Conservation (phyloP, 1,284 basidiomycete genomes). For the Rhodotorula sp. region DNA sequence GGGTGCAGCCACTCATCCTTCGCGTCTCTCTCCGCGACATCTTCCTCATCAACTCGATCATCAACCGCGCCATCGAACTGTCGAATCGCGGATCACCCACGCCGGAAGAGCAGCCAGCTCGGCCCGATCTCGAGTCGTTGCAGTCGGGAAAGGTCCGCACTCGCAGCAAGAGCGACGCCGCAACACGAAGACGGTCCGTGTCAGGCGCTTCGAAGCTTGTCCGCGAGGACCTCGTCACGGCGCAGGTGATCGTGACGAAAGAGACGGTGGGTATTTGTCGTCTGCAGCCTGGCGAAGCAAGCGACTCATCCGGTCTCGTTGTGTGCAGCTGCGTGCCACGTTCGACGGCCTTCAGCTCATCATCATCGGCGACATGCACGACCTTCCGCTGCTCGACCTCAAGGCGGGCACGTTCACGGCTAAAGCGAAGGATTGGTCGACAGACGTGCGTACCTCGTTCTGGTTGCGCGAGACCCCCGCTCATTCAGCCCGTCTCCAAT, state of each 20-base stretch:
- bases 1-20: conserved; percentile 76
- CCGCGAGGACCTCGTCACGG: conserved; percentile 37
- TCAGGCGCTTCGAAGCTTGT: neutral
- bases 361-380: conserved; percentile 91
- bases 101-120: neutral
- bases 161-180: conserved; percentile 14
- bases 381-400: conserved; percentile 89
- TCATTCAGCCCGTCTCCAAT: neutral
- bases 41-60: conserved; percentile 80
- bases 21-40: conserved; percentile 92
- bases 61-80: conserved; percentile 81
- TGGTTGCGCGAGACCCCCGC: neutral
- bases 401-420: conserved; percentile 82
- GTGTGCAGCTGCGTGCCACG: conserved; percentile 67
- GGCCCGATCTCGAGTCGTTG: neutral
- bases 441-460: conserved; percentile 62
- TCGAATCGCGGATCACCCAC: conserved; percentile 48
- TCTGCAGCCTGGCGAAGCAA: too few relatives aligned
- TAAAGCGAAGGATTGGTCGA: conserved; percentile 87
- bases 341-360: conserved; percentile 91
- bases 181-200: conserved; percentile 1
- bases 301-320: too few relatives aligned
- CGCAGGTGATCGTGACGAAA: conserved; percentile 67
- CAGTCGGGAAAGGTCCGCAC: conserved; percentile 5
- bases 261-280: conserved; percentile 52